Base-by-base conservation (phyloP, 1,284 basidiomycete species). In the Pholiota adiposa region DNA sequence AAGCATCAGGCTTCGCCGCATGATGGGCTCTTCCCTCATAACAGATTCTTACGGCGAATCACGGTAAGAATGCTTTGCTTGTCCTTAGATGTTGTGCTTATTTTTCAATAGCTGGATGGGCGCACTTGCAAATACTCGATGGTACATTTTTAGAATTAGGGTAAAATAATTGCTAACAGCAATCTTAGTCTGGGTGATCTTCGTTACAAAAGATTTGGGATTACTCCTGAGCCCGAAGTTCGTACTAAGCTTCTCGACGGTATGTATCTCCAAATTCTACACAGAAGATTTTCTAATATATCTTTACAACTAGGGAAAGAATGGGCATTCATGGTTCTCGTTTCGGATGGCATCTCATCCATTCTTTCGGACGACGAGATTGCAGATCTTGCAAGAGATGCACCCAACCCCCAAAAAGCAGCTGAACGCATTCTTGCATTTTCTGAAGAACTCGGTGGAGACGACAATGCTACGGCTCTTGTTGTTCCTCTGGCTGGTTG, bases 31-130 rank as follows among this genome's bases (percentile, higher is more conserved):
- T 6, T 89, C 93, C 1, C 77, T 97, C 27, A 92, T 98, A 49
- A 93, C 94, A 4, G 97, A 99, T 73, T 96, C 93, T 3, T 99
- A 96, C 70, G 97, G 97, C 33, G 97, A 99, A 79, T 88, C 90
- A 43, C 81, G 95, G 89, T 90, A 68, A 64, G 81, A 25, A 43
- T 9, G 12, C 33, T 5, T n/a, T 8, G 58, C 63, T 31, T 27
- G 54, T 31, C 16, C 34, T 23, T 27, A 12, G 21, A 54, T 36
- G 53, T 43, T 50, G 34, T 21, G 5, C 25, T 52, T 14, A 59
- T 21, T 61, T 34, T 44, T 12, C 5, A 14, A 33, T 58, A 91
- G 92, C 43, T 98, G 96, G 95, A 98, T 98, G 90, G 97, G 97
- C 7, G 93, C 90, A 1, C 79, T 99, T 19, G 94, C 91, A 46